Conservation (phyloP, 2,329 filamentous ascomycete species). For the Pseudogymnoascus sp. region DNA sequence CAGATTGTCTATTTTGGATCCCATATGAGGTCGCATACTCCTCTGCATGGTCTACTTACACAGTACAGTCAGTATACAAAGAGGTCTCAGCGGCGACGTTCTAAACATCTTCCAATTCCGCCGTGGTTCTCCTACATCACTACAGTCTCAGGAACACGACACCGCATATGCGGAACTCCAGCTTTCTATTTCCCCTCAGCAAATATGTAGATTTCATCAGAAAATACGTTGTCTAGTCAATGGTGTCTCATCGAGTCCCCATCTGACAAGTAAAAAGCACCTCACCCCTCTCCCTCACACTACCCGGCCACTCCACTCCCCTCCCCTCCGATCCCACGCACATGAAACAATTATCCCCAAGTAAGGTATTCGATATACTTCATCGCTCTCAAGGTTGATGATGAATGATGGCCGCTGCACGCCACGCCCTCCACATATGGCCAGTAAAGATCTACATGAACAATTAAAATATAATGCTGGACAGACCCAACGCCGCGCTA, state of each 20-base stretch:
- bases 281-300: constrained; percentile 5
- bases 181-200: background rate
- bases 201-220: constrained; percentile 3
- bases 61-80: background rate
- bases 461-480: constrained; percentile 7
- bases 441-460: constrained; percentile 8
- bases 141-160: background rate
- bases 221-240: background rate
- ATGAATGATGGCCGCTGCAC: background rate
- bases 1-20: background rate
- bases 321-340: background rate
- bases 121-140: background rate
- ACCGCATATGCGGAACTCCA: background rate
- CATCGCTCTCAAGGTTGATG: constrained; percentile 1
- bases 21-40: background rate
- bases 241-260: constrained; percentile 13
- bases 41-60: background rate
- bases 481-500: constrained; percentile 5
- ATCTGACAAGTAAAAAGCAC: constrained; percentile 9
- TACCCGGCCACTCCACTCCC: background rate
- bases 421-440: background rate
- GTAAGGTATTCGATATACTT: constrained; percentile 9
- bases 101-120: background rate
- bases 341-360: constrained; percentile 5
- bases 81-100: background rate